A percentile compares a stretch with the other conserved stretches of the same genome.
Evolutionary conservation across 495 filamentous ascomycete genomes (phyloP).

Genomic region (Xanthoparmelia taractica): DNA sequence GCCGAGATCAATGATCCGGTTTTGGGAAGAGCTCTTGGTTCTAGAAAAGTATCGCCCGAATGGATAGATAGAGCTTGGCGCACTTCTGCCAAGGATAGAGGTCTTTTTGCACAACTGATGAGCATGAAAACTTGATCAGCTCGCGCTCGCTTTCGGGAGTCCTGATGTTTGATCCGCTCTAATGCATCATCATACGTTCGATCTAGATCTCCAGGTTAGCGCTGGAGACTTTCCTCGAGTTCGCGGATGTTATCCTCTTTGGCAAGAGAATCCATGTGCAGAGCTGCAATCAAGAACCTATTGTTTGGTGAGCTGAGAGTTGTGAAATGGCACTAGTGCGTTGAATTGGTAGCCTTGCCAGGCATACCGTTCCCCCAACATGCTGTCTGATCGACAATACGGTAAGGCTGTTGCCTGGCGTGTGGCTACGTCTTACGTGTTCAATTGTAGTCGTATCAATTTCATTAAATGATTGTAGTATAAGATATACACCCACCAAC

Average conservation of each 20-base stretch:
- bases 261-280: slow-evolving; percentile 37
- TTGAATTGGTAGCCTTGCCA: too few species aligned
- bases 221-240: slow-evolving; percentile 26
- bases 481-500: too few species aligned
- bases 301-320: background rate
- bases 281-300: slow-evolving; percentile 42
- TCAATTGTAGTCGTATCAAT: too few species aligned
- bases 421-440: too few species aligned
- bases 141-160: background rate
- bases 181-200: slow-evolving; percentile 6
- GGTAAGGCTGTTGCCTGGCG: too few species aligned
- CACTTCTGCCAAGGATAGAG: background rate
- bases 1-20: slow-evolving; percentile 31
- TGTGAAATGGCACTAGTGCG: too few species aligned
- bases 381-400: too few species aligned
- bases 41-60: background rate
- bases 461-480: too few species aligned
- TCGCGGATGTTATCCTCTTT: slow-evolving; percentile 25
- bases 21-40: slow-evolving; percentile 27
- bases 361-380: too few species aligned
- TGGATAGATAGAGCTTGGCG: background rate
- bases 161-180: background rate
- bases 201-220: slow-evolving; percentile 30
- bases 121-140: slow-evolving; percentile 1
- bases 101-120: background rate